phyloP scores from a whole-genome alignment of 495 filamentous ascomycete genomes.

The Penicillium bialowiezense region DNA sequence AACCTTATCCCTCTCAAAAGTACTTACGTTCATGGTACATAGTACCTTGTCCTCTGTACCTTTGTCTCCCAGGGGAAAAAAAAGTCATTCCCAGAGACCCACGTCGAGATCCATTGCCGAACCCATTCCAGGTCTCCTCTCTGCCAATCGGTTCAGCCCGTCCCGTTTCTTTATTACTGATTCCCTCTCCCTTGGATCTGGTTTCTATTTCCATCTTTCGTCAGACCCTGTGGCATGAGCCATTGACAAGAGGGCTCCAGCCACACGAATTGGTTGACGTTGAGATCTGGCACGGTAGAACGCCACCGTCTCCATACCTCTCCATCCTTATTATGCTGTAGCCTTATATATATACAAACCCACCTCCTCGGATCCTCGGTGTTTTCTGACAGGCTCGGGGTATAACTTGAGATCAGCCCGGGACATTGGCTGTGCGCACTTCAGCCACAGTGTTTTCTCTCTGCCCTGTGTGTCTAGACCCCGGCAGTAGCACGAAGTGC shows the following conservation, averaged over 20 bases:
- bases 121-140: not conserved
- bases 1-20: too few relatives aligned
- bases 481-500: constrained; percentile 1
- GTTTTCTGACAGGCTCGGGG: not conserved
- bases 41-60: too few relatives aligned
- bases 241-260: not conserved
- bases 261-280: not conserved
- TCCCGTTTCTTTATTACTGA: not conserved
- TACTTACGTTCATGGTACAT: too few relatives aligned
- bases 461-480: not conserved
- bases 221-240: not conserved
- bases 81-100: not conserved
- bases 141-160: constrained; percentile 4
- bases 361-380: not conserved
- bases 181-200: not conserved
- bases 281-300: not conserved
- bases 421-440: not conserved
- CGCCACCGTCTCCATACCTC: not conserved
- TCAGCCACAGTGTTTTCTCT: not conserved
- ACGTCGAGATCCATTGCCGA: not conserved
- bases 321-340: not conserved
- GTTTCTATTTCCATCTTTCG: not conserved
- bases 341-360: not conserved
- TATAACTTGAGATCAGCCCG: not conserved
- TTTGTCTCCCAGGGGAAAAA: not conserved